Percentiles rank a stretch among this genome's conserved stretches.
These are phyloP conservation scores for Moricandia arvensis DNA, from an alignment of 345 rosid genomes.

Conservation along the genomic window DNA sequence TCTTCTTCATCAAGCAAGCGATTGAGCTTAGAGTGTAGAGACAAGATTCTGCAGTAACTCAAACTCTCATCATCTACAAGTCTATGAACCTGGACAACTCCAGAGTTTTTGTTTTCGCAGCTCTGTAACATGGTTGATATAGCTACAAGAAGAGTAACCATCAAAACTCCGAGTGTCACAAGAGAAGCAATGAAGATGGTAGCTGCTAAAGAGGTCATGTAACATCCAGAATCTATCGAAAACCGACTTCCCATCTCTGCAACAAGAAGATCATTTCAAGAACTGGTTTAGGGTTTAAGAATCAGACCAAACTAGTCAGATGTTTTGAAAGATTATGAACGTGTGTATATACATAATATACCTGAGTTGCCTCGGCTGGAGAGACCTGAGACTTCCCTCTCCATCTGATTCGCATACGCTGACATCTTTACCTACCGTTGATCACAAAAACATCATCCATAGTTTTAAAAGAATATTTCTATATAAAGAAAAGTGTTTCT, in stretches of 20 bases:
- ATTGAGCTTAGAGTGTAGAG: conserved; percentile 63
- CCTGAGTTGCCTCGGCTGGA: conserved; percentile 70
- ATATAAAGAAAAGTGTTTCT: not conserved
- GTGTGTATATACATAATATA: conserved; percentile 19
- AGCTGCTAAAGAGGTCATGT: conserved; percentile 74
- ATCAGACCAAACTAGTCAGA: conserved; percentile 14
- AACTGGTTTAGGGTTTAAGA: not conserved
- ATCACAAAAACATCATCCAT: not conserved
- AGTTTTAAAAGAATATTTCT: not conserved
- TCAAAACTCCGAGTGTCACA: conserved; percentile 55
- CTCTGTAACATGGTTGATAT: conserved; percentile 73
- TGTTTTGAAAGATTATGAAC: not conserved
- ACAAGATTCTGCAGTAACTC: conserved; percentile 53
- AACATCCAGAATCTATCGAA: conserved; percentile 66
- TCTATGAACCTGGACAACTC: conserved; percentile 45
- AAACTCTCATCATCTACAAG: conserved; percentile 34
- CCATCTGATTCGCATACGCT: conserved; percentile 76
- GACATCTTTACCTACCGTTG: conserved; percentile 44
- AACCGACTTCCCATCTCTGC: conserved; percentile 61
- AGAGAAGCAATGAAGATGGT: conserved; percentile 65
- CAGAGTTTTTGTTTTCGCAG: conserved; percentile 52
- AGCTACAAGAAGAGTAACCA: conserved; percentile 58
- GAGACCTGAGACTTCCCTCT: conserved; percentile 65
- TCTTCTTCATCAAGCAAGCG: conserved; percentile 36
- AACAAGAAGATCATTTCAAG: conserved; percentile 9